These are phyloP conservation scores for Amaranthus palmeri DNA, from an alignment of 148 eudicot genomes.

Conservation along the genomic window DNA sequence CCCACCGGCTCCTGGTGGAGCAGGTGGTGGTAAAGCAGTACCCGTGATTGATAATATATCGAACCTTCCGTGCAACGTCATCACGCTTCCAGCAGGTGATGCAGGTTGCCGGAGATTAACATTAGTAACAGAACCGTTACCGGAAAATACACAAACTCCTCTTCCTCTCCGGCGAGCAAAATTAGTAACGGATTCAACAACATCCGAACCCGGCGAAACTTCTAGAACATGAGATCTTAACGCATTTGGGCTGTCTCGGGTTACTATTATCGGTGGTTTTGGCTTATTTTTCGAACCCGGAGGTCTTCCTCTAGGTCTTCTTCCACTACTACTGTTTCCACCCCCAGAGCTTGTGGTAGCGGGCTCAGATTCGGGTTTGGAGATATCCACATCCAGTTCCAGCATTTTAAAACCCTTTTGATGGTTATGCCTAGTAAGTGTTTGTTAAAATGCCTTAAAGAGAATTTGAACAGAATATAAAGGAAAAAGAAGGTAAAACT, in stretches of 20 bases:
- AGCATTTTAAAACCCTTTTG: neutral
- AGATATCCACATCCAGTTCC: constrained; percentile 11
- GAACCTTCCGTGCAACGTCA: constrained; percentile 38
- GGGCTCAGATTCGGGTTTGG: constrained; percentile 17
- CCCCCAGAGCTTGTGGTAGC: constrained; percentile 22
- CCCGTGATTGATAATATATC: constrained; percentile 36
- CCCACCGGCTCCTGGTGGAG: constrained; percentile 53
- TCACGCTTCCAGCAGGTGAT: constrained; percentile 27
- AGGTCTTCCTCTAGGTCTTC: constrained; percentile 36
- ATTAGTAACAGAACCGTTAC: constrained; percentile 32
- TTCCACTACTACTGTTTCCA: constrained; percentile 9
- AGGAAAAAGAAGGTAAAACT: too few species aligned
- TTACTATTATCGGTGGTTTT: constrained; percentile 36
- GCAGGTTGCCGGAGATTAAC: constrained; percentile 36
- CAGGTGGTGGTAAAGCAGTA: constrained; percentile 47
- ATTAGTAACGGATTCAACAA: constrained; percentile 29
- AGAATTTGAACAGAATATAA: too few species aligned
- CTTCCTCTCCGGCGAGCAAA: constrained; percentile 36
- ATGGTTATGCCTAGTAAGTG: constrained; percentile 6
- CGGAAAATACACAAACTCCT: constrained; percentile 36
- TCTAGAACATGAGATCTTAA: constrained; percentile 39
- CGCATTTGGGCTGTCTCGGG: constrained; percentile 43
- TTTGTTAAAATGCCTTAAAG: constrained; percentile 17
- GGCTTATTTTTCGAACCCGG: constrained; percentile 41
- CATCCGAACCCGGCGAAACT: constrained; percentile 28